Evolutionary conservation across 2,329 filamentous ascomycete species (phyloP), one percentile per base, ranked within the genome.

Genomic region (Trichophaea hybrida): DNA sequence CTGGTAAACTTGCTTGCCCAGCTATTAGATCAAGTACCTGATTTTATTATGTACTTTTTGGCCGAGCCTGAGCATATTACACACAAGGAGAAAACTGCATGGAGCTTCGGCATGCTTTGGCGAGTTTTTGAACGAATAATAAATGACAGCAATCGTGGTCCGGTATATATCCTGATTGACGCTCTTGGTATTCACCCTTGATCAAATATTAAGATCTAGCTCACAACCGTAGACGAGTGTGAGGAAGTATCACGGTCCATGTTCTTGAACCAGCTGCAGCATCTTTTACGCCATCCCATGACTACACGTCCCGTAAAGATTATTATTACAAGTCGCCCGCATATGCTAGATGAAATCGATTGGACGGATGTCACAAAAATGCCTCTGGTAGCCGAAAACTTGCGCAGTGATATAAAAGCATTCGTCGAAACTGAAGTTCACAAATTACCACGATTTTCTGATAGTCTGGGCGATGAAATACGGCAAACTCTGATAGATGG

Each of bases 81-180:
- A 31, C 10, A 53, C 17, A 53, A 8, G 46, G 55, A 24, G 55
- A 61, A 55, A 58, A 58, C 48, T 49, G 38, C n/a, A 50, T 46
- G 8, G 33, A 61, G 3, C 38, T 43, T 1, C 50, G 52, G 31
- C n/a, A 59, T 38, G 17, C 49, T 61, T 12, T 59, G 56, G 59
- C 50, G 51, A 40, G 51, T 61, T 5, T 59, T 61, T 12, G 51
- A 61, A 46, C 17, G 44, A 7, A 4, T 61, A 34, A 33, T 61
- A 55, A 55, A 8, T 6, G 57, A 49, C 12, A 35, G 31, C 24
- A 43, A 46, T 31, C 32, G 6, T 13, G 8, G 17, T 2, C 43
- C 52, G 12, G 33, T 61, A 37, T 59, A 52, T 56, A 53, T 44
- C 24, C 17, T 61, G 13, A 32, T 59, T 5, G 60, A 59, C 32